Evolutionary conservation across 805 yeast genomes (phyloP), one percentile per base, ranked within the genome.

Genomic region (Candida takata): DNA sequence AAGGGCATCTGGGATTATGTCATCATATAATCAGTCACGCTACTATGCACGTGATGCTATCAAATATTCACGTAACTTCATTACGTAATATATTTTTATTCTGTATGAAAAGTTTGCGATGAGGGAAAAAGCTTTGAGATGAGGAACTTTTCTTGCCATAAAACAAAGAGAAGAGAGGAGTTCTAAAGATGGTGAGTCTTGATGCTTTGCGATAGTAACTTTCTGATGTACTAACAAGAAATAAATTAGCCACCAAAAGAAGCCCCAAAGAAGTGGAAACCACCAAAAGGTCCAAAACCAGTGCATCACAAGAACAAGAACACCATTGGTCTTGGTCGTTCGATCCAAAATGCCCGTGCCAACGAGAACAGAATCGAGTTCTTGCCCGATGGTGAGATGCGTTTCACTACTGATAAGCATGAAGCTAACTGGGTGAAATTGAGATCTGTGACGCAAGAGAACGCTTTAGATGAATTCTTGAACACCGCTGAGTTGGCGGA

Each of bases 401-500:
- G 95, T 51, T 87, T 86, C 59, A 84, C 95, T 14, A 86, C 95
- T 0, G 79, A 74, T 31, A 80, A 79, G 48, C 84, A 76, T 47
- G 94, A 85, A 54, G 94, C 86, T 11, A 73, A 71, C 43, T 86
- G 95, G 94, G 94, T 84, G 34, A 85, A 87, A 45, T 64, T 92
- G 53, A 75, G 92, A 56, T 87, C 97, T 3, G 94, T 92, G 12
- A 92, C 97, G 0, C 97, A 92, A 52, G 97, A 92, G 58, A 76
- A 82, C 48, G 81, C 97, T 1, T 62, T 92, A 38, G 97, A 92
- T 61, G 99, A 92, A 62, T 88, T 92, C 59, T 72, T 92, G 52
- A 82, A 79, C 53, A 90, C 97, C 7, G 99, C 98, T 1, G 95
- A 86, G 58, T 72, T 92, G 40, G 96, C 97, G 3, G 95, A 87